A percentile compares a stretch with the other conserved stretches of the same genome.
Conservation (phyloP, 371 early-diverging fungal genomes). For the Mucor piriformis region DNA sequence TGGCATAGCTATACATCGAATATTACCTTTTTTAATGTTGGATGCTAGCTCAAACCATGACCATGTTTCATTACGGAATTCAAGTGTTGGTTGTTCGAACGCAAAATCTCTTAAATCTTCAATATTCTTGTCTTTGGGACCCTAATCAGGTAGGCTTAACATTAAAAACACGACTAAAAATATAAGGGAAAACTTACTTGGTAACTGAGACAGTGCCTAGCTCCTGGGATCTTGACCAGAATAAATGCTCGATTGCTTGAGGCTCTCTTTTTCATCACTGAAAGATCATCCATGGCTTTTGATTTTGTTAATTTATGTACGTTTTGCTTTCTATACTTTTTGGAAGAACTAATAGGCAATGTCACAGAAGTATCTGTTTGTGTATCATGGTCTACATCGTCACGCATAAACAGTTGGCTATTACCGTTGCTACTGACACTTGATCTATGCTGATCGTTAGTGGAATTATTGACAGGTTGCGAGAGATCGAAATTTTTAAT, state of each 20-base stretch:
- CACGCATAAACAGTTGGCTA: neutral
- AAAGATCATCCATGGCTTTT: slow-evolving; percentile 31
- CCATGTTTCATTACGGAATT: slow-evolving; percentile 77
- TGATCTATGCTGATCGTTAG: neutral
- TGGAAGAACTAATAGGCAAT: neutral
- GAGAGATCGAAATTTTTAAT: neutral
- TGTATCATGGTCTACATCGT: slow-evolving; percentile 1
- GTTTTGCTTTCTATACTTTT: slow-evolving; percentile 10
- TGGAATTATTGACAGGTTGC: neutral
- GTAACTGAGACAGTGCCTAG: slow-evolving; percentile 69
- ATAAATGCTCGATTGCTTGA: slow-evolving; percentile 69
- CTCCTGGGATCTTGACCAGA: slow-evolving; percentile 72
- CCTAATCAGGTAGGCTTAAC: slow-evolving; percentile 30
- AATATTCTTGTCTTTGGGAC: slow-evolving; percentile 68
- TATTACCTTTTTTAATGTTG: slow-evolving; percentile 61
- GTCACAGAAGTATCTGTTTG: slow-evolving; percentile 6
- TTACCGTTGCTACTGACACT: neutral
- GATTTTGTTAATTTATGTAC: slow-evolving; percentile 8
- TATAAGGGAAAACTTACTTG: slow-evolving; percentile 43
- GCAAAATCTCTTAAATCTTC: slow-evolving; percentile 72
- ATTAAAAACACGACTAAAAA: neutral
- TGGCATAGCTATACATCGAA: neutral
- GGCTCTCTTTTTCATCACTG: slow-evolving; percentile 70
- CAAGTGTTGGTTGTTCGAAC: slow-evolving; percentile 69
- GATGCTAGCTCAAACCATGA: slow-evolving; percentile 70